phyloP scores from a whole-genome alignment of 768 basidiomycete species.

The Psilocybe azurescens region DNA sequence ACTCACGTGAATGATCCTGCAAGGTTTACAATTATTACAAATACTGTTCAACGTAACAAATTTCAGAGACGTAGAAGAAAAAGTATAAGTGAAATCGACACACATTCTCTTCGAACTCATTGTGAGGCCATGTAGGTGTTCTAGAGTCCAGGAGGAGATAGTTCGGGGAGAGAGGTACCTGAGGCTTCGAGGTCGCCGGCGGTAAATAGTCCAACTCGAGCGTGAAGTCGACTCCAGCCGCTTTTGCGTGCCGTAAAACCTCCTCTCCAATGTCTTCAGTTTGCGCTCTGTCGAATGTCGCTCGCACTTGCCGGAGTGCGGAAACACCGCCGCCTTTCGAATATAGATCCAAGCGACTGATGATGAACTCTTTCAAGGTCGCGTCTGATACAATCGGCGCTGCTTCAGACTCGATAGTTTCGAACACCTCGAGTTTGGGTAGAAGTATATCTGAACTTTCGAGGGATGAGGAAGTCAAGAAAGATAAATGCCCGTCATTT shows the following conservation, averaged over 20 bases:
- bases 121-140: too few species aligned
- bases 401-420: background rate
- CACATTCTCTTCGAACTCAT: too few species aligned
- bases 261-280: background rate
- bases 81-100: too few species aligned
- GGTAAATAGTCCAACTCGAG: background rate
- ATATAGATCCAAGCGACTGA: background rate
- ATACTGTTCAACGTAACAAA: too few species aligned
- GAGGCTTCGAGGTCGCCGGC: background rate
- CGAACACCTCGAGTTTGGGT: conserved; percentile 4
- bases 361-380: background rate
- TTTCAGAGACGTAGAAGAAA: too few species aligned
- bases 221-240: background rate
- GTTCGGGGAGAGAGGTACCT: too few species aligned
- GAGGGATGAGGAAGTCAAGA: background rate
- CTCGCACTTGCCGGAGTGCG: background rate
- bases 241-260: background rate
- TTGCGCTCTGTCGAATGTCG: background rate
- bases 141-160: too few species aligned
- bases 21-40: too few species aligned
- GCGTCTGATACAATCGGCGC: background rate
- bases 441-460: background rate
- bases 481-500: background rate
- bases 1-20: too few species aligned
- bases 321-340: background rate